phyloP scores from a whole-genome alignment of 2,329 filamentous ascomycete species.

The Beauveria scarabaeidicola region DNA sequence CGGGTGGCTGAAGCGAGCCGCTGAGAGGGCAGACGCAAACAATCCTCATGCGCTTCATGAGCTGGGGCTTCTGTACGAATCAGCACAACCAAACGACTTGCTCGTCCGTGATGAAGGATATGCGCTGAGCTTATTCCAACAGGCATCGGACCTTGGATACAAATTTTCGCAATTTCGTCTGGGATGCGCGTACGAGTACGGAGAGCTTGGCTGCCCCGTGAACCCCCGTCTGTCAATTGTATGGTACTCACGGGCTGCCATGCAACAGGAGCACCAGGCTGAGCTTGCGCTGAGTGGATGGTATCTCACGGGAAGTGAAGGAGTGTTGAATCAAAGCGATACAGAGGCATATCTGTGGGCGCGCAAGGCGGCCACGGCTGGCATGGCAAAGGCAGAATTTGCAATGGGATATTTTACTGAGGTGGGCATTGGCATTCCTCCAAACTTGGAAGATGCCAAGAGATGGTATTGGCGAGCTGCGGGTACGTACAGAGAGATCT shows the following conservation, averaged over 20 bases:
- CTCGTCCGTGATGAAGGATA: conserved; percentile 77
- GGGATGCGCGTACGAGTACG: conserved; percentile 84
- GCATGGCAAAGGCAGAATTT: conserved; percentile 89
- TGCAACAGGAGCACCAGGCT: conserved; percentile 88
- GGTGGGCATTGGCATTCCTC: conserved; percentile 79
- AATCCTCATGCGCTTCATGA: conserved; percentile 96
- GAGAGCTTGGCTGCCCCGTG: conserved; percentile 70
- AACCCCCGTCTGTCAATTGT: conserved; percentile 79
- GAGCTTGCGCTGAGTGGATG: conserved; percentile 81
- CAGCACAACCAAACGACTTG: conserved; percentile 57
- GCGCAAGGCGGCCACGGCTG: conserved; percentile 79
- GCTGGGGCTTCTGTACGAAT: conserved; percentile 59
- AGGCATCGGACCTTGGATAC: conserved; percentile 83
- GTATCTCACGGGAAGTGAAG: conserved; percentile 88
- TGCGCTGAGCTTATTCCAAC: conserved; percentile 69
- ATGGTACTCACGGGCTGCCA: conserved; percentile 88
- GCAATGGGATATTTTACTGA: conserved; percentile 97
- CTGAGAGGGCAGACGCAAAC: conserved; percentile 76
- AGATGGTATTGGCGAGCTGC: conserved; percentile 97
- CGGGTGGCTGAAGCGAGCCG: conserved; percentile 86
- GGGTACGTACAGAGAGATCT: conserved; percentile 53
- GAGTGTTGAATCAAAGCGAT: conserved; percentile 83
- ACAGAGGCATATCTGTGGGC: conserved; percentile 97
- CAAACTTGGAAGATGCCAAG: conserved; percentile 90
- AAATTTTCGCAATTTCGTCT: conserved; percentile 91